Evolutionary conservation across 305 asterid species (phyloP), one percentile per base, ranked within the genome.

Genomic region (Fraxinus velutina): DNA sequence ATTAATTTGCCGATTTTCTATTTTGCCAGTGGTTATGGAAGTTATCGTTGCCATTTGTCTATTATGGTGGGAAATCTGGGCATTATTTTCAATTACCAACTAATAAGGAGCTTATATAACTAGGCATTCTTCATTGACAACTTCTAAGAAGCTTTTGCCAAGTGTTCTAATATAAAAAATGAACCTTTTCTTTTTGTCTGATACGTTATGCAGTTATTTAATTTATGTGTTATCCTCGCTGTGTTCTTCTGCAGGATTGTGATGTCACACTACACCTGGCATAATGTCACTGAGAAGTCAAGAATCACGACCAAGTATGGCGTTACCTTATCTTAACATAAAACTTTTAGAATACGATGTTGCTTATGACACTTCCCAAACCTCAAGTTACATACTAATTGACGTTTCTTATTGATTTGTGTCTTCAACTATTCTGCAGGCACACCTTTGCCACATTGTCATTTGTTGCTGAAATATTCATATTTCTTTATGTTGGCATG

Each of bases 381-480:
- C 17, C 57, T 8, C n/a, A 47, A 10, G 57, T 37, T 6, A 37
- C 57, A 47, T 47, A 15, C 57, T 12, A 37, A 37, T 37, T 37
- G 57, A 47, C 4, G 17, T 15, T 47, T 47, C 6, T 47, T 15
- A 47, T 47, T 47, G n/a, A 47, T 47, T 47, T 47, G 6, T 47
- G 10, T 47, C 17, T 75, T 37, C 33, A 10, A 72, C 17, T 6
- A 27, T 39, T 9, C 21, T 39, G 57, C 60, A 75, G 78, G 78
- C 78, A 75, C 47, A 30, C 78, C 22, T 75, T 75, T 75, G 64
- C 78, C n/a, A 75, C 78, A 75, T 39, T 75, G 78, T 75, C 78
- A 19, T 75, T 75, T 75, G 24, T 75, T 75, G 57, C 78, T 17
- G 78, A 75, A 55, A 36, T 75, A 75, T 75, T 75, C 47, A 75